phyloP scores from a whole-genome alignment of 192 early-diverging fungal genomes.

The Umbelopsis isabellina region DNA sequence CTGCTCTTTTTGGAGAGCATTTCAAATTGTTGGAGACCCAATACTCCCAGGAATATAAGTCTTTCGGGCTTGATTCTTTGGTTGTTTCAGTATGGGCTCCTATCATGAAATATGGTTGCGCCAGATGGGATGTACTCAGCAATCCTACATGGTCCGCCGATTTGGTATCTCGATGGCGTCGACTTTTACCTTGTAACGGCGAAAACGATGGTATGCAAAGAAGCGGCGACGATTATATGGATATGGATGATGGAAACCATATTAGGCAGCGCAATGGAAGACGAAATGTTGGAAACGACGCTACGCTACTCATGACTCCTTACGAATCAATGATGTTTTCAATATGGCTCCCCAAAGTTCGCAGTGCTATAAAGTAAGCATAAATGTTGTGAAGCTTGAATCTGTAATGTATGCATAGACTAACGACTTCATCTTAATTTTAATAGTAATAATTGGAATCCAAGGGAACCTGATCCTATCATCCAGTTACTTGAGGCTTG shows the following conservation, averaged over 20 bases:
- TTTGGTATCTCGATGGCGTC: constrained; percentile 59
- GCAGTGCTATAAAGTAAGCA: constrained; percentile 77
- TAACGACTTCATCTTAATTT: constrained; percentile 13
- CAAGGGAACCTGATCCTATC: constrained; percentile 65
- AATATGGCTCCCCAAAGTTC: constrained; percentile 76
- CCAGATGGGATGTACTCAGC: constrained; percentile 69
- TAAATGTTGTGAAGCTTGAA: background rate
- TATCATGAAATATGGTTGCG: constrained; percentile 45
- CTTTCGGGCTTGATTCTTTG: constrained; percentile 66
- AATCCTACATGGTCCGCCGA: constrained; percentile 58
- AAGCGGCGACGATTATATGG: constrained; percentile 34
- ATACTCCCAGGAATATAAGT: constrained; percentile 59
- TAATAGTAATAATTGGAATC: constrained; percentile 72
- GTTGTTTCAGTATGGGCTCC: constrained; percentile 63
- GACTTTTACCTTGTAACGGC: constrained; percentile 50
- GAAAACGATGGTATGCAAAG: constrained; percentile 26
- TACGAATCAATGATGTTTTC: constrained; percentile 80
- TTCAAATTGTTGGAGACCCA: constrained; percentile 62
- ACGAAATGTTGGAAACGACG: background rate
- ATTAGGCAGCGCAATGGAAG: background rate
- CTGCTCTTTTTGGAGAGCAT: constrained; percentile 44
- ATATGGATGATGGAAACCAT: constrained; percentile 21
- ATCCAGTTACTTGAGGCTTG: constrained; percentile 74
- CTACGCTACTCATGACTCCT: constrained; percentile 60
- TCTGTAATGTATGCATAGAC: background rate